These are phyloP conservation scores for Entomortierella chlamydospora DNA, from an alignment of 192 early-diverging fungal species.

Conservation along the genomic window DNA sequence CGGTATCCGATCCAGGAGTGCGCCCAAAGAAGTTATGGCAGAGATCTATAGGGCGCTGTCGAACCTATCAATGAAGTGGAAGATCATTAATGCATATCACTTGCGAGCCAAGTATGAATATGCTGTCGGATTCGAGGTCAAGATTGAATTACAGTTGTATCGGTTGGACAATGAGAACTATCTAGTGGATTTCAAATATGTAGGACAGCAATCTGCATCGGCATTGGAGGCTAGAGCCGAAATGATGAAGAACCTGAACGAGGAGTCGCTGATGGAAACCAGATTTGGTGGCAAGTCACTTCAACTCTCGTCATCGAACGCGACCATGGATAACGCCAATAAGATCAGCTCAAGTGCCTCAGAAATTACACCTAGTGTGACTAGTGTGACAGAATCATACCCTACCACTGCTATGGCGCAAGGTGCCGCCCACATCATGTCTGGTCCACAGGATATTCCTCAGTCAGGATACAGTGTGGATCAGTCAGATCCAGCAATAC, in stretches of 20 bases:
- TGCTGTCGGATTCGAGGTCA: conserved; percentile 69
- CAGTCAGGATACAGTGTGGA: conserved; percentile 8
- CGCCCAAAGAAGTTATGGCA: conserved; percentile 95
- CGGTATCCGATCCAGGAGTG: conserved; percentile 93
- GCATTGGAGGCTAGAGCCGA: conserved; percentile 55
- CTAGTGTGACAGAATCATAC: background rate
- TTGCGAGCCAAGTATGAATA: conserved; percentile 80
- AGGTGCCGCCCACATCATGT: conserved; percentile 53
- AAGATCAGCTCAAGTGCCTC: no score
- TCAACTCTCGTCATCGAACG: no score
- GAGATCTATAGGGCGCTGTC: conserved; percentile 95
- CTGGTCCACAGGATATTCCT: conserved; percentile 52
- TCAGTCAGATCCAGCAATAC: background rate
- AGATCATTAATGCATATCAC: conserved; percentile 89
- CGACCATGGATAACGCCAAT: no score
- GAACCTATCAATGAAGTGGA: conserved; percentile 94
- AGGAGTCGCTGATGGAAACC: conserved; percentile 13
- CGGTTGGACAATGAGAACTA: conserved; percentile 91
- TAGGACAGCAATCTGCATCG: conserved; percentile 52
- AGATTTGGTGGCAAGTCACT: no score
- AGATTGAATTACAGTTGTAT: conserved; percentile 96
- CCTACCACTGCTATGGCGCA: conserved; percentile 2
- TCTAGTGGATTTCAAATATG: conserved; percentile 96
- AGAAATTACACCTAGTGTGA: background rate
- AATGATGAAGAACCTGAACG: conserved; percentile 29